These are phyloP conservation scores for Thermothielavioides terrestris DNA, from an alignment of 495 filamentous ascomycete species.

Conservation along the genomic window DNA sequence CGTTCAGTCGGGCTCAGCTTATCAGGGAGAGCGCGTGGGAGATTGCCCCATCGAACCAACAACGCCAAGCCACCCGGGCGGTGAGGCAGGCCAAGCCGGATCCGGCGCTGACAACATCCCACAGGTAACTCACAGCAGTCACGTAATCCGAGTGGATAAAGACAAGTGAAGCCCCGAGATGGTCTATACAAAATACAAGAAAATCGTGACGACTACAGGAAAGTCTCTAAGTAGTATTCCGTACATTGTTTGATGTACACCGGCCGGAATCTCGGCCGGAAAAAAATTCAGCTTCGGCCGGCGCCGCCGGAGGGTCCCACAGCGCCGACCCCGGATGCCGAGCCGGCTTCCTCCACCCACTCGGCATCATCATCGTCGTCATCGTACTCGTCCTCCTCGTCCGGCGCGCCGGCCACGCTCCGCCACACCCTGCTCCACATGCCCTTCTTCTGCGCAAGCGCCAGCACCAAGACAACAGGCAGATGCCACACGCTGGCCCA, in stretches of 20 bases:
- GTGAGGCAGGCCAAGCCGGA: neutral
- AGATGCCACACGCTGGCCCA: slow-evolving; percentile 98
- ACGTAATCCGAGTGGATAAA: neutral
- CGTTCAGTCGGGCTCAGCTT: neutral
- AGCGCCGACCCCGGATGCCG: neutral
- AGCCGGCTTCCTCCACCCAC: neutral
- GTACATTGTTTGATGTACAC: neutral
- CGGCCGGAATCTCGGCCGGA: neutral
- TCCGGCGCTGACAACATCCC: neutral
- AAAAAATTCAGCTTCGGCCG: neutral
- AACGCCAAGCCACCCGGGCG: neutral
- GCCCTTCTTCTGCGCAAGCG: slow-evolving; percentile 89
- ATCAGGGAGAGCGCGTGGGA: neutral
- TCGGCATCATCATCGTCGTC: slow-evolving; percentile 27
- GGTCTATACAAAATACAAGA: neutral
- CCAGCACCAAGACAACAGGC: slow-evolving; percentile 81
- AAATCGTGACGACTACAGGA: neutral
- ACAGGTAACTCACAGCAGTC: neutral
- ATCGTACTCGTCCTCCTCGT: slow-evolving; percentile 40
- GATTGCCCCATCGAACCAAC: neutral
- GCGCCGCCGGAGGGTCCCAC: neutral
- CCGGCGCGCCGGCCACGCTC: slow-evolving; percentile 49
- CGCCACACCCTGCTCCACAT: slow-evolving; percentile 81
- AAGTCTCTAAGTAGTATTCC: too few relatives aligned
- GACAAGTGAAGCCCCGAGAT: neutral